phyloP scores from a whole-genome alignment of 2,329 filamentous ascomycete genomes.

The Fusarium sp. region DNA sequence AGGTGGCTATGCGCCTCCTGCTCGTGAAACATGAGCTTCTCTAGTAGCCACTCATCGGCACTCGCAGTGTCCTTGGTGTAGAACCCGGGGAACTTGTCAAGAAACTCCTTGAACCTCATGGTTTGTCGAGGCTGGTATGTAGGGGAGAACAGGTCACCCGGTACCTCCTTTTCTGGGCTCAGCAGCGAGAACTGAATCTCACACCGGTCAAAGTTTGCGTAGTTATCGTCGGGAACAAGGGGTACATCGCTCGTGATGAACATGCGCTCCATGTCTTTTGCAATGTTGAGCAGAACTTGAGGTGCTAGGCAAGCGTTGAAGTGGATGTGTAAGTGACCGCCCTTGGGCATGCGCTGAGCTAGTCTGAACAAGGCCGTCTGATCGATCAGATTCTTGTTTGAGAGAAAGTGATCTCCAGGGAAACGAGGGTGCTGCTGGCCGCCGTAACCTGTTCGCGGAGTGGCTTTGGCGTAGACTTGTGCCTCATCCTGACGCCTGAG shows the following conservation, averaged over 20 bases:
- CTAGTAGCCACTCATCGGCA: slow-evolving; percentile 65
- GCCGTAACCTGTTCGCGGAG: slow-evolving; percentile 50
- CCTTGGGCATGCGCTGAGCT: slow-evolving; percentile 73
- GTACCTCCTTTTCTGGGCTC: slow-evolving; percentile 48
- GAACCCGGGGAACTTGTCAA: slow-evolving; percentile 49
- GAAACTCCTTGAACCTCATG: slow-evolving; percentile 58
- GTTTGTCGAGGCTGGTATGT: slow-evolving; percentile 58
- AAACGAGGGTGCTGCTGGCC: slow-evolving; percentile 60
- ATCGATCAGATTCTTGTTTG: slow-evolving; percentile 64
- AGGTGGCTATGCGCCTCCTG: slow-evolving; percentile 66
- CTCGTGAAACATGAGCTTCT: slow-evolving; percentile 71
- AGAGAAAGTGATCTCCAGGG: slow-evolving; percentile 67
- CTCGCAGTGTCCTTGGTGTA: slow-evolving; percentile 38
- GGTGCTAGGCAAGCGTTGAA: slow-evolving; percentile 80
- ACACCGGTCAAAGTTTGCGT: slow-evolving; percentile 60
- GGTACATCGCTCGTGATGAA: slow-evolving; percentile 71
- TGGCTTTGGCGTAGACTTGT: slow-evolving; percentile 51
- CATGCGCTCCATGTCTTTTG: slow-evolving; percentile 70
- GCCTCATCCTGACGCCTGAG: slow-evolving; percentile 53
- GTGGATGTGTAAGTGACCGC: slow-evolving; percentile 78
- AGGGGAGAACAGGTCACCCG: slow-evolving; percentile 60
- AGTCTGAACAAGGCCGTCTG: slow-evolving; percentile 67
- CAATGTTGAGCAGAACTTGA: slow-evolving; percentile 65
- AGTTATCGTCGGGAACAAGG: slow-evolving; percentile 55
- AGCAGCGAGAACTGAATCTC: slow-evolving; percentile 72